phyloP scores from a whole-genome alignment of 179 eudicot genomes.

The Heliamphora pulchella region DNA sequence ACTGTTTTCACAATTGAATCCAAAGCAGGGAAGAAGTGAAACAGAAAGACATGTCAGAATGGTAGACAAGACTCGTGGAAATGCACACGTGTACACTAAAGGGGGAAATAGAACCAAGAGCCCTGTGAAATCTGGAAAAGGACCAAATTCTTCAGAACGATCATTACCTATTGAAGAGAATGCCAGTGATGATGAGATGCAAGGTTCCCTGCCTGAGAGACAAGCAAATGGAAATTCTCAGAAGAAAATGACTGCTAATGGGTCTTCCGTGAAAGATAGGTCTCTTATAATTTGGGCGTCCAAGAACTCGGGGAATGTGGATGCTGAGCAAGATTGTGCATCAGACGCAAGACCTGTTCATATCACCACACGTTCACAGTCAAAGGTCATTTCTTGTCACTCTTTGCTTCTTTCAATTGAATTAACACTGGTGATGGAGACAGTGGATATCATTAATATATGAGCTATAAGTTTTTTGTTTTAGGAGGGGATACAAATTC shows the following conservation, averaged over 20 bases:
- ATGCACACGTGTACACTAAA: constrained; percentile 21
- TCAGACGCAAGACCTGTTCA: constrained; percentile 21
- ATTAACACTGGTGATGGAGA: neutral
- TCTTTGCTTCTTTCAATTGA: neutral
- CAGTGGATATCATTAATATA: neutral
- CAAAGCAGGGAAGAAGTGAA: constrained; percentile 23
- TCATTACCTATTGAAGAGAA: constrained; percentile 48
- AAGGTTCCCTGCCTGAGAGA: constrained; percentile 18
- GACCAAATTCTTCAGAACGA: constrained; percentile 29
- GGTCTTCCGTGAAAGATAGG: constrained; percentile 23
- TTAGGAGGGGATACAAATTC: neutral
- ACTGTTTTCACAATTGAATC: constrained; percentile 20
- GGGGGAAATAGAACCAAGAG: constrained; percentile 10
- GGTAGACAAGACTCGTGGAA: constrained; percentile 25
- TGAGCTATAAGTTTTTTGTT: neutral
- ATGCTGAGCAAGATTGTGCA: constrained; percentile 28
- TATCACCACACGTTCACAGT: constrained; percentile 12
- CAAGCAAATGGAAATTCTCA: constrained; percentile 24
- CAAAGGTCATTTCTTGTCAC: constrained; percentile 22
- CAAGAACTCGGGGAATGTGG: constrained; percentile 12
- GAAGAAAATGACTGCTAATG: constrained; percentile 13
- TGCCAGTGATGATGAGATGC: constrained; percentile 31
- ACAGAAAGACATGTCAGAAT: constrained; percentile 21
- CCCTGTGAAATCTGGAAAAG: constrained; percentile 22
- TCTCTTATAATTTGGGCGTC: constrained; percentile 20